Evolutionary conservation across 139 green algal genomes (phyloP).

Genomic region (Nannochloris sp.): DNA sequence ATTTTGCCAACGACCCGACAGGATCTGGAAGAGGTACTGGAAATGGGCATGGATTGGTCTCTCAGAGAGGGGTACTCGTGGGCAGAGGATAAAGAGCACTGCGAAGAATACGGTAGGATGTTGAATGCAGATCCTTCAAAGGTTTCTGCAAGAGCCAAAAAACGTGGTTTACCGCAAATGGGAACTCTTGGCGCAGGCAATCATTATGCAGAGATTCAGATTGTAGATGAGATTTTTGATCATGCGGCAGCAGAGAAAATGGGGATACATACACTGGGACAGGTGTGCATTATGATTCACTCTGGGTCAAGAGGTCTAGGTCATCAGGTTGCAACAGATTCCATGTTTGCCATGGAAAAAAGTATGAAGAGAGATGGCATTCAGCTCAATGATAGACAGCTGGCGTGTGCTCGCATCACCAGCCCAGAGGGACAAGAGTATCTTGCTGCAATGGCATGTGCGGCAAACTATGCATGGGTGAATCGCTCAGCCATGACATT

Average conservation of each 20-base stretch:
- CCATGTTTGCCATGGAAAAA: slow-evolving; percentile 72
- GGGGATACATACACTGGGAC: slow-evolving; percentile 62
- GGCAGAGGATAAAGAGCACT: slow-evolving; percentile 88
- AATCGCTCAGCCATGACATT: slow-evolving; percentile 85
- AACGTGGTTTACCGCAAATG: slow-evolving; percentile 84
- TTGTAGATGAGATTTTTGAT: slow-evolving; percentile 86
- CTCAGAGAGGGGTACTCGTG: slow-evolving; percentile 67
- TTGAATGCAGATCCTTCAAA: slow-evolving; percentile 70
- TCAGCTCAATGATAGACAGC: slow-evolving; percentile 71
- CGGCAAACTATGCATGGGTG: slow-evolving; percentile 89
- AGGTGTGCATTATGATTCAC: slow-evolving; percentile 86
- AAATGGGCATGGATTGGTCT: slow-evolving; percentile 85
- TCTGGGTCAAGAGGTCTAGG: slow-evolving; percentile 69
- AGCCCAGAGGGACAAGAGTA: slow-evolving; percentile 73
- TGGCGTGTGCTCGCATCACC: slow-evolving; percentile 75
- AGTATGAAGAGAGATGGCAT: slow-evolving; percentile 76
- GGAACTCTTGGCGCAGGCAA: slow-evolving; percentile 86
- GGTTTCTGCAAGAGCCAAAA: slow-evolving; percentile 74
- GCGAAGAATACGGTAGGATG: slow-evolving; percentile 86
- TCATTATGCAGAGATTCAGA: slow-evolving; percentile 86
- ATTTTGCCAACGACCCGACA: slow-evolving; percentile 73
- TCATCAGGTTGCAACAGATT: slow-evolving; percentile 85
- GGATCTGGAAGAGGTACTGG: slow-evolving; percentile 71
- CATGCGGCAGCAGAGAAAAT: slow-evolving; percentile 59
- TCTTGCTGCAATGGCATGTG: slow-evolving; percentile 78